Percentiles rank a stretch among this genome's conserved stretches.
phyloP scores from a whole-genome alignment of 495 filamentous ascomycete species.

The Podospora appendiculata region DNA sequence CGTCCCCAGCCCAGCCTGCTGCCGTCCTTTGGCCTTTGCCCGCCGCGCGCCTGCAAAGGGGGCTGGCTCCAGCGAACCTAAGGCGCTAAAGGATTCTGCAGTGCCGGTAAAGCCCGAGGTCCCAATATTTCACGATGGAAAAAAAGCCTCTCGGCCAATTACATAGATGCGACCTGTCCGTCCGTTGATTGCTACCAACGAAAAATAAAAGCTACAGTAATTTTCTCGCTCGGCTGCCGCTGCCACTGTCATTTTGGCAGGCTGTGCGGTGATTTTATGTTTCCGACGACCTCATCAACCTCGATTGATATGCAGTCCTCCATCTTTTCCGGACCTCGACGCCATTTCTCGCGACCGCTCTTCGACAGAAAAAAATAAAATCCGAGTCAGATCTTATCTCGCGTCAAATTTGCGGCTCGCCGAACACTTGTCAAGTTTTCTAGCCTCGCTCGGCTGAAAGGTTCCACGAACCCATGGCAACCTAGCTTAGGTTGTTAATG shows the following conservation, averaged over 20 bases:
- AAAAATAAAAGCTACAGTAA: too few species aligned
- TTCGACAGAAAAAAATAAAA: too few species aligned
- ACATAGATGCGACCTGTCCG: neutral
- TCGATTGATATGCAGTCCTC: too few species aligned
- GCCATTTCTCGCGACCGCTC: too few species aligned
- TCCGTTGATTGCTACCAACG: too few species aligned
- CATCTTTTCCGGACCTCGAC: too few species aligned
- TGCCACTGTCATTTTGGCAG: too few species aligned
- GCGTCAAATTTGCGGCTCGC: slow-evolving; percentile 1
- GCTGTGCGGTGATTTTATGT: too few species aligned
- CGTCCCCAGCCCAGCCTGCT: slow-evolving; percentile 3
- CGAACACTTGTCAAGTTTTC: slow-evolving; percentile 2
- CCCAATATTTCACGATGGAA: slow-evolving; percentile 9
- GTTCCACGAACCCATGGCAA: slow-evolving; percentile 12
- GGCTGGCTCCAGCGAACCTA: neutral
- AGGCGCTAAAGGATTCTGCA: slow-evolving; percentile 13
- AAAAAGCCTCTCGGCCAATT: neutral
- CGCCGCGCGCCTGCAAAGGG: neutral
- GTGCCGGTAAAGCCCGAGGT: slow-evolving; percentile 29
- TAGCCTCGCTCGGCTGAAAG: slow-evolving; percentile 22
- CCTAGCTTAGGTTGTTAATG: too few species aligned
- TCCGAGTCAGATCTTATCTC: neutral
- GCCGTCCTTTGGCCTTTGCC: slow-evolving; percentile 4
- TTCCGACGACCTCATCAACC: too few species aligned
- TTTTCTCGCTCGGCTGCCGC: too few species aligned